A percentile compares a stretch with the other conserved stretches of the same genome.
Conservation (phyloP, 192 early-diverging fungal species). For the Powellomyces hirtus region DNA sequence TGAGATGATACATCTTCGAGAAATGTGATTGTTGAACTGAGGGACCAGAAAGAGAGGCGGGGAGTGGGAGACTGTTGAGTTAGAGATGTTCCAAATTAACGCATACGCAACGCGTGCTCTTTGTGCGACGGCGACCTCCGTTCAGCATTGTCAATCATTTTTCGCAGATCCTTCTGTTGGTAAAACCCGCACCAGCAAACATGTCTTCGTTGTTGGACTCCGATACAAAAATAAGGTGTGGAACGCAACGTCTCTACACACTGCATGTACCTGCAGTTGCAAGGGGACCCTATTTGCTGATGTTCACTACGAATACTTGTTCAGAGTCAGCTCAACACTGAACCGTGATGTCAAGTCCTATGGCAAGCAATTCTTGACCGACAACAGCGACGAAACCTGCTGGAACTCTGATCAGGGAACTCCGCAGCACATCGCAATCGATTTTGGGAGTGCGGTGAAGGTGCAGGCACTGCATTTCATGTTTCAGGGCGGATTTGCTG, state of each 20-base stretch:
- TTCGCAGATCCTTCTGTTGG: too few species aligned
- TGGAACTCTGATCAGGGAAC: constrained; percentile 90
- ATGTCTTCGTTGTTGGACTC: neutral
- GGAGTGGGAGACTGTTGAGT: too few species aligned
- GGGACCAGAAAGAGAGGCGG: too few species aligned
- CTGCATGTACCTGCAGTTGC: too few species aligned
- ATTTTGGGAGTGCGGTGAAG: constrained; percentile 50
- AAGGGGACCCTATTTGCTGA: neutral
- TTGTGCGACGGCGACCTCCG: too few species aligned
- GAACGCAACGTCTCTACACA: too few species aligned
- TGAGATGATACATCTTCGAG: neutral
- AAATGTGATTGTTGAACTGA: too few species aligned
- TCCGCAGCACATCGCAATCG: constrained; percentile 72
- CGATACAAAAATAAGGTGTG: constrained; percentile 1
- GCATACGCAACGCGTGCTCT: too few species aligned
- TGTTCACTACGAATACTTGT: neutral
- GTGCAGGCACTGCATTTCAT: constrained; percentile 51
- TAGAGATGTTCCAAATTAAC: too few species aligned
- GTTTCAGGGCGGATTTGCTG: constrained; percentile 90
- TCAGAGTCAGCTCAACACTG: constrained; percentile 83
- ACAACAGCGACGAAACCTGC: constrained; percentile 80
- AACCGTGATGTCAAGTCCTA: constrained; percentile 72
- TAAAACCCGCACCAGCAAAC: neutral
- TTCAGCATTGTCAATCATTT: too few species aligned
- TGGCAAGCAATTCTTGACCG: constrained; percentile 81